These are phyloP conservation scores for Blastomyces gilchristii DNA, from an alignment of 2,329 filamentous ascomycete species.

Conservation along the genomic window DNA sequence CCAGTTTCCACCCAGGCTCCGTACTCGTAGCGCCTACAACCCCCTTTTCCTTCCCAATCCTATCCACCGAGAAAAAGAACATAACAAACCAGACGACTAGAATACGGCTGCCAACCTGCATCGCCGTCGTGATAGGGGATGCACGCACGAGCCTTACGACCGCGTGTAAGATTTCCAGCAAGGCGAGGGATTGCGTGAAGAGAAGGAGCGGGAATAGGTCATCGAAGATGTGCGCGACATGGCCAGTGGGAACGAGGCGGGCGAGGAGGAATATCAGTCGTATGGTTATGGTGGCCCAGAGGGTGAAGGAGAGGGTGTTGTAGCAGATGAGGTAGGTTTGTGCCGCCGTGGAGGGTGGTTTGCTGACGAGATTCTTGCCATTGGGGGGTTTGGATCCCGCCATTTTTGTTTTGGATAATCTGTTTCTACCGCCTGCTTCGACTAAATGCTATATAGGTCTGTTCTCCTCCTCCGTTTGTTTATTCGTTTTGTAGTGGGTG, in stretches of 20 bases:
- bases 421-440: not conserved
- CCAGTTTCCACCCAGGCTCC: conserved; percentile 19
- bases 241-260: conserved; percentile 41
- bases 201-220: conserved; percentile 36
- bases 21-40: conserved; percentile 23
- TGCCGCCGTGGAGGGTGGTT: not conserved
- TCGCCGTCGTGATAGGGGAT: conserved; percentile 70
- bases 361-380: not conserved
- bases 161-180: conserved; percentile 75
- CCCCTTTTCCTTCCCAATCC: conserved; percentile 51
- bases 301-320: conserved; percentile 64
- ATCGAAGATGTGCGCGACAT: conserved; percentile 35
- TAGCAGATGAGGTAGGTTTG: conserved; percentile 68
- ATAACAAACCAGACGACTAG: conserved; percentile 83
- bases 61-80: conserved; percentile 59
- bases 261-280: conserved; percentile 52
- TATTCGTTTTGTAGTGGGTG: not conserved
- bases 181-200: conserved; percentile 72
- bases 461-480: not conserved
- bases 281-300: conserved; percentile 69
- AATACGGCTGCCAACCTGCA: conserved; percentile 82
- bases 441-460: not conserved
- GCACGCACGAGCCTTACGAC: conserved; percentile 72
- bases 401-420: not conserved
- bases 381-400: not conserved